Conservation (phyloP, 805 yeast species). For the Saccharomyces eubayanus region DNA sequence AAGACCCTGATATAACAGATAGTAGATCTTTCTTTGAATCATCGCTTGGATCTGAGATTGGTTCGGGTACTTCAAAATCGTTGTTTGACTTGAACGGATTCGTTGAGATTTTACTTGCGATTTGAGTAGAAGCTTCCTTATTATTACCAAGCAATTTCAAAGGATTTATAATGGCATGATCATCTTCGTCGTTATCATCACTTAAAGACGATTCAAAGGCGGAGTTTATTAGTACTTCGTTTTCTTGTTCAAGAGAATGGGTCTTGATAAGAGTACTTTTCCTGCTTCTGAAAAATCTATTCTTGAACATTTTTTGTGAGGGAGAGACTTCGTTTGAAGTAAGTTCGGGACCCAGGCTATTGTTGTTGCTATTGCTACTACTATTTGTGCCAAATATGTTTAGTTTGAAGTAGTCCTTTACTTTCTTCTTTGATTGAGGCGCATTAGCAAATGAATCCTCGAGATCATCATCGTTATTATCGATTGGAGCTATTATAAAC, state of each 20-base stretch:
- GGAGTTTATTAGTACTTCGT: not conserved
- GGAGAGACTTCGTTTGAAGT: constrained; percentile 1
- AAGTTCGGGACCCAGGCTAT: not conserved
- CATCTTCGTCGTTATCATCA: not conserved
- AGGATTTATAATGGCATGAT: not conserved
- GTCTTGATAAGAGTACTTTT: constrained; percentile 13
- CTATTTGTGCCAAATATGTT: constrained; percentile 16
- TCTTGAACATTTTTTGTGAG: constrained; percentile 14
- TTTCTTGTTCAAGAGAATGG: not conserved
- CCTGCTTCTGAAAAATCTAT: constrained; percentile 24
- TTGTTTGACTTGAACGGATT: not conserved
- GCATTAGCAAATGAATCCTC: constrained; percentile 1
- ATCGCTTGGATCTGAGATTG: not conserved
- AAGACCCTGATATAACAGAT: not conserved
- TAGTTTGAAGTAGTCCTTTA: constrained; percentile 24
- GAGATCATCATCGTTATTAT: not conserved
- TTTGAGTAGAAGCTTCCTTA: not conserved
- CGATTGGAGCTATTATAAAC: not conserved
- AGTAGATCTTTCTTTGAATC: not conserved
- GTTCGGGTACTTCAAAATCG: not conserved
- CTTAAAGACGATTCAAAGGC: not conserved
- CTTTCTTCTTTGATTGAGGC: constrained; percentile 12
- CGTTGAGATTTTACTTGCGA: not conserved
- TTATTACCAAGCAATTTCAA: not conserved
- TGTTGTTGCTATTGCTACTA: constrained; percentile 5